Conservation (phyloP, 169 alveolate species). For the Plasmodium relictum region DNA sequence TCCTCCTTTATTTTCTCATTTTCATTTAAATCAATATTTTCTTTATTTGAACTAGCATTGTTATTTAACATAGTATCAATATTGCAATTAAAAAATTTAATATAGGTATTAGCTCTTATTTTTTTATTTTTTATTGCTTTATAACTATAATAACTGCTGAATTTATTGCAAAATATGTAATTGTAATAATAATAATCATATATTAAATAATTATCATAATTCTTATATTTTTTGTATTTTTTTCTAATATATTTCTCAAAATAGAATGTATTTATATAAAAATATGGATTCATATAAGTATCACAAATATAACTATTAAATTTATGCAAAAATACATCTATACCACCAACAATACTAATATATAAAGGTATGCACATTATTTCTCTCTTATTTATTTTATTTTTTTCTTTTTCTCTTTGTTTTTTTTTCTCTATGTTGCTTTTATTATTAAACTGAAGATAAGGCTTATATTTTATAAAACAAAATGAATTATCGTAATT, state of each 20-base stretch:
- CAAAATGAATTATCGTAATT: slow-evolving; percentile 29
- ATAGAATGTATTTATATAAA: slow-evolving; percentile 55
- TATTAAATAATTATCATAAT: slow-evolving; percentile 7
- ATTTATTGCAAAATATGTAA: slow-evolving; percentile 33
- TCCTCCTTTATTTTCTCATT: neutral
- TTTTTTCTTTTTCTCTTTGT: slow-evolving; percentile 14
- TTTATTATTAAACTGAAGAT: slow-evolving; percentile 31
- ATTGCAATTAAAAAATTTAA: slow-evolving; percentile 37
- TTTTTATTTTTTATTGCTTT: slow-evolving; percentile 4
- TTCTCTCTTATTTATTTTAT: neutral
- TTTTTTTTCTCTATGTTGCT: slow-evolving; percentile 12
- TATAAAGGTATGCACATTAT: slow-evolving; percentile 47
- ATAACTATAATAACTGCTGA: slow-evolving; percentile 28
- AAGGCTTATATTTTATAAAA: slow-evolving; percentile 45
- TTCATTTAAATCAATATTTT: neutral
- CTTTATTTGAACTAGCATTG: neutral
- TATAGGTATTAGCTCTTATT: neutral
- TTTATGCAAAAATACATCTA: slow-evolving; percentile 58
- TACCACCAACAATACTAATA: slow-evolving; percentile 54
- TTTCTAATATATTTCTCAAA: slow-evolving; percentile 45
- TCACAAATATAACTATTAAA: slow-evolving; percentile 57
- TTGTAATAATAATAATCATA: slow-evolving; percentile 58
- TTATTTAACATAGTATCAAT: neutral
- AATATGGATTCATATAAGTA: slow-evolving; percentile 53
- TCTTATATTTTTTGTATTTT: neutral